Conservation (phyloP, 371 early-diverging fungal species). For the Actinomucor elegans region DNA sequence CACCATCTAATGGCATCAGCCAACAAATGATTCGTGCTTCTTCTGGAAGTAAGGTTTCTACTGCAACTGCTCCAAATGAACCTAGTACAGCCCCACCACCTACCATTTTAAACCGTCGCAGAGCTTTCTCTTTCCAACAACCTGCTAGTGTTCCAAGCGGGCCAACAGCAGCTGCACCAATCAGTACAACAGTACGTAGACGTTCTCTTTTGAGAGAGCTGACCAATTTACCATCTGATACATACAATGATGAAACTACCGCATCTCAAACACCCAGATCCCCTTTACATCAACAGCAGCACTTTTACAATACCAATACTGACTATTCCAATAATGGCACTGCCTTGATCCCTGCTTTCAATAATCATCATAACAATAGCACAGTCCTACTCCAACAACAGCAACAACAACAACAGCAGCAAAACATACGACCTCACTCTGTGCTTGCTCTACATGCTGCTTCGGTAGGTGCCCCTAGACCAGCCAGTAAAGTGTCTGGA, state of each 20-base stretch:
- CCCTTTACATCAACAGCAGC: conserved; percentile 19
- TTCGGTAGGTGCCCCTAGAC: conserved; percentile 1
- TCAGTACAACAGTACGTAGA: conserved; percentile 12
- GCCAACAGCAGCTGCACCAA: conserved; percentile 13
- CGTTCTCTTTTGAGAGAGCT: conserved; percentile 19
- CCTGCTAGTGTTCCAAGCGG: conserved; percentile 5
- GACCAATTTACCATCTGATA: neutral
- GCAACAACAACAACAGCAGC: neutral
- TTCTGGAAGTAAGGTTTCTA: conserved; percentile 11
- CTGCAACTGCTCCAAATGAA: neutral
- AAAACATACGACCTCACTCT: conserved; percentile 11
- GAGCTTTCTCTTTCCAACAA: conserved; percentile 45
- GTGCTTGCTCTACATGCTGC: conserved; percentile 18
- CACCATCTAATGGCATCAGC: conserved; percentile 1
- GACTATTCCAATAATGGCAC: conserved; percentile 9
- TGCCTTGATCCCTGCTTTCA: conserved; percentile 14
- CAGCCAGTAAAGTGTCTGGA: neutral
- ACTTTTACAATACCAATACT: neutral
- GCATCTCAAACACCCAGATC: neutral
- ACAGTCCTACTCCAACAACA: neutral
- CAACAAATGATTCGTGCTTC: conserved; percentile 19
- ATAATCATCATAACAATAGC: neutral
- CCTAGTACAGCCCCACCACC: neutral
- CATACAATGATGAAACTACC: no score
- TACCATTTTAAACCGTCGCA: conserved; percentile 25